Evolutionary conservation across 2,329 filamentous ascomycete genomes (phyloP).

Genomic region (Talaromyces amestolkiae): DNA sequence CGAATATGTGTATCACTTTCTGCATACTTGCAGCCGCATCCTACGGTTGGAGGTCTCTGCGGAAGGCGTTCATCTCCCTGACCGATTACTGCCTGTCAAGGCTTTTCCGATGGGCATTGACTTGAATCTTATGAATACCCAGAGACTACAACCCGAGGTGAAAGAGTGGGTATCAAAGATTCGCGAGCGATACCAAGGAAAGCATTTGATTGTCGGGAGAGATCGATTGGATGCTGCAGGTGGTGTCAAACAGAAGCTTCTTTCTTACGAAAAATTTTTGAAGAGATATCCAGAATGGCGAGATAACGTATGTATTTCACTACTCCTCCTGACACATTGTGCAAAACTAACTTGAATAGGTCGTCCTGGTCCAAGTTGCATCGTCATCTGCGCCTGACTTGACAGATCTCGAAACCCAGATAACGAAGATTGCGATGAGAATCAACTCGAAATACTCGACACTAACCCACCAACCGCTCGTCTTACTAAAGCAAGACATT

Average conservation of each 20-base stretch:
- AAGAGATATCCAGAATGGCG: slow-evolving; percentile 87
- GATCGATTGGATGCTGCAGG: slow-evolving; percentile 91
- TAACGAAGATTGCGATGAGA: slow-evolving; percentile 87
- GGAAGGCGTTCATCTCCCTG: slow-evolving; percentile 80
- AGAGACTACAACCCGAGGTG: slow-evolving; percentile 70
- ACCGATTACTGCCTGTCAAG: slow-evolving; percentile 83
- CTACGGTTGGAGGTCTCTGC: slow-evolving; percentile 79
- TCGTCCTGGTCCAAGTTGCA: slow-evolving; percentile 81
- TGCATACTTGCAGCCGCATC: slow-evolving; percentile 88
- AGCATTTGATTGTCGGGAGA: slow-evolving; percentile 84
- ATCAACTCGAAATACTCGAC: slow-evolving; percentile 89
- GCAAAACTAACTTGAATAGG: slow-evolving; percentile 41
- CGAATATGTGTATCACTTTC: slow-evolving; percentile 88
- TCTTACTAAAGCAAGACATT: slow-evolving; percentile 91
- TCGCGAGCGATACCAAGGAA: slow-evolving; percentile 76
- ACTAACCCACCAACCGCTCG: slow-evolving; percentile 82
- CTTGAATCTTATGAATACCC: slow-evolving; percentile 65
- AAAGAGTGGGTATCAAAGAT: slow-evolving; percentile 74
- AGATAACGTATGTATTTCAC: slow-evolving; percentile 54
- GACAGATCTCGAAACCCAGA: slow-evolving; percentile 76
- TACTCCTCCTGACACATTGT: background rate
- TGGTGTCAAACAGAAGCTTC: slow-evolving; percentile 86
- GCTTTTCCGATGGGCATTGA: slow-evolving; percentile 85
- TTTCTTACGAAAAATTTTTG: slow-evolving; percentile 86
- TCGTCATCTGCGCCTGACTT: slow-evolving; percentile 84